phyloP scores from a whole-genome alignment of 768 basidiomycete genomes.

The Cubamyces lactineus region DNA sequence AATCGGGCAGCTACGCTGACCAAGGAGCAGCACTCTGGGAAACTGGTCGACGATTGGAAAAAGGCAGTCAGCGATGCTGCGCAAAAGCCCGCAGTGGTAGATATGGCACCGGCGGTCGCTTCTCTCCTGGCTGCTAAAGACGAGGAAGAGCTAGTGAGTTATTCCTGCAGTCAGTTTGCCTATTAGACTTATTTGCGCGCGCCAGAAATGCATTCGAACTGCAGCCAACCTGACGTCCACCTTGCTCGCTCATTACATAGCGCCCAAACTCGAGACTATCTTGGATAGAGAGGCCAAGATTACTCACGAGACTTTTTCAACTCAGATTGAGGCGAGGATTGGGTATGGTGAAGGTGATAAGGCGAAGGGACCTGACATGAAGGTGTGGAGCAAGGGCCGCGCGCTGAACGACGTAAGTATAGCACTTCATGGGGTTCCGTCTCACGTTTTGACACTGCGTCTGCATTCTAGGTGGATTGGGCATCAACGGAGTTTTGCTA shows the following conservation, averaged over 20 bases:
- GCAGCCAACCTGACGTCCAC: slow-evolving; percentile 85
- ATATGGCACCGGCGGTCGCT: slow-evolving; percentile 78
- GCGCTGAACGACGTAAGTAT: slow-evolving; percentile 70
- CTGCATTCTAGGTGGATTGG: slow-evolving; percentile 74
- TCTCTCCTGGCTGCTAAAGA: slow-evolving; percentile 87
- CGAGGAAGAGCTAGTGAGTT: slow-evolving; percentile 82
- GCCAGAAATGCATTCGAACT: slow-evolving; percentile 74
- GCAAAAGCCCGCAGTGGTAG: slow-evolving; percentile 73
- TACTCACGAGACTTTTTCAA: slow-evolving; percentile 82
- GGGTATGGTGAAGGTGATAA: slow-evolving; percentile 81
- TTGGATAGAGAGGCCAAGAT: slow-evolving; percentile 92
- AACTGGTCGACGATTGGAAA: slow-evolving; percentile 87
- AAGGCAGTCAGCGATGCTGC: slow-evolving; percentile 55
- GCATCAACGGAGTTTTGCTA: slow-evolving; percentile 91
- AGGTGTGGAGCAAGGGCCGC: slow-evolving; percentile 83
- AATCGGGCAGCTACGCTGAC: slow-evolving; percentile 72
- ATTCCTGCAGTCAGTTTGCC: not conserved
- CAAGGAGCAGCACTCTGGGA: slow-evolving; percentile 87
- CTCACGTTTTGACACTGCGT: slow-evolving; percentile 11
- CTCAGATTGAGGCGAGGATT: slow-evolving; percentile 84
- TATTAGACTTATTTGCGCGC: slow-evolving; percentile 19
- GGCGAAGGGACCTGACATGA: slow-evolving; percentile 88
- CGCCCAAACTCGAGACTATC: slow-evolving; percentile 85
- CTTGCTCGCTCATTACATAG: slow-evolving; percentile 82
- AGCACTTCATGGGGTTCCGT: not conserved